Conservation (phyloP, 1,139 yeast species). For the Nematodospora anomalae region DNA sequence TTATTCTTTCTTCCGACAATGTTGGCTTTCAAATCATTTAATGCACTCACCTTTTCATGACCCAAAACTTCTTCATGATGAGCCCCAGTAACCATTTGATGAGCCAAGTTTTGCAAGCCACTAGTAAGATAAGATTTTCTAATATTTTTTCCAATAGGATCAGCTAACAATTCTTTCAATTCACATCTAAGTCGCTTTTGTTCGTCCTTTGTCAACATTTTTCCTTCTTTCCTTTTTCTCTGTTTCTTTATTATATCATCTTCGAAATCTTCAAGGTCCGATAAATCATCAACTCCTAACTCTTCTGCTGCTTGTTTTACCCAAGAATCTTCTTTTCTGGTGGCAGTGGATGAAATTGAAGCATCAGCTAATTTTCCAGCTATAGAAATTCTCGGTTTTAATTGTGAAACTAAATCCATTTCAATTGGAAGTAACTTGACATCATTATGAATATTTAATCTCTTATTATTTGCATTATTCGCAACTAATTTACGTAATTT, state of each 20-base stretch:
- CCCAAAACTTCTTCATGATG: conserved; percentile 74
- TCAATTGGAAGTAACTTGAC: conserved; percentile 78
- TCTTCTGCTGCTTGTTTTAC: conserved; percentile 90
- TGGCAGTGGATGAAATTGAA: conserved; percentile 55
- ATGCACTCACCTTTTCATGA: conserved; percentile 64
- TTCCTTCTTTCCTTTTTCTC: conserved; percentile 59
- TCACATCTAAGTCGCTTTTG: conserved; percentile 51
- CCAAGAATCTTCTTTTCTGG: conserved; percentile 78
- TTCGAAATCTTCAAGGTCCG: conserved; percentile 58
- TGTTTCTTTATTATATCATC: conserved; percentile 68
- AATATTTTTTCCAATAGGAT: conserved; percentile 65
- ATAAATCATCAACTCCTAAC: conserved; percentile 72
- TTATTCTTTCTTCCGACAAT: conserved; percentile 14
- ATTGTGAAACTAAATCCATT: conserved; percentile 65
- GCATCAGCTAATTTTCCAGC: conserved; percentile 79
- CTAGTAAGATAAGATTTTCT: conserved; percentile 81
- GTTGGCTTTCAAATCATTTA: conserved; percentile 55
- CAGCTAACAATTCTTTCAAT: conserved; percentile 53
- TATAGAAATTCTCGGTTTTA: conserved; percentile 65
- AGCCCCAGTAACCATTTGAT: conserved; percentile 70
- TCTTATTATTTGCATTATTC: conserved; percentile 22
- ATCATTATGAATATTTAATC: conserved; percentile 46
- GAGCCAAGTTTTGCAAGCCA: conserved; percentile 84
- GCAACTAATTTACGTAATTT: conserved; percentile 69
- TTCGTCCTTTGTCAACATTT: conserved; percentile 52